Percentiles rank a stretch among this genome's conserved stretches.
Evolutionary conservation across 192 early-diverging fungal genomes (phyloP).

Genomic region (Gryganskiella cystojenkinii): DNA sequence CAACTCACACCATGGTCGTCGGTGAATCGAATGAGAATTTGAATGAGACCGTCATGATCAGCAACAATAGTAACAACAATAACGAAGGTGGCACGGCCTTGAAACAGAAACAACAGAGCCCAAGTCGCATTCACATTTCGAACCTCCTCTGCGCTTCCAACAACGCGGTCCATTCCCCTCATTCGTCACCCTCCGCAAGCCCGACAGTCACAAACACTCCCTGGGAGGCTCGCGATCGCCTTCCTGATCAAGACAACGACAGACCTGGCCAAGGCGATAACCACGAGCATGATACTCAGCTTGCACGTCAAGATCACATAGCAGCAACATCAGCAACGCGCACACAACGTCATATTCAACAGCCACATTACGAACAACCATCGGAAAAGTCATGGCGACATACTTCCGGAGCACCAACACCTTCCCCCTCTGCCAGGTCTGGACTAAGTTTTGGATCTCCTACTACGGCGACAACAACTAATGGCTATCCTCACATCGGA

Average conservation of each 20-base stretch:
- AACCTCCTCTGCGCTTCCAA: conserved; percentile 39
- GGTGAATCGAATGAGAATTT: conserved; percentile 19
- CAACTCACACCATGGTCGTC: conserved; percentile 8
- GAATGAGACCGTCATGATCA: too few species aligned
- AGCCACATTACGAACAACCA: not conserved
- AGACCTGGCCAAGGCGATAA: not conserved
- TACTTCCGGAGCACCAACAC: too few species aligned
- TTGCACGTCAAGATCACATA: not conserved
- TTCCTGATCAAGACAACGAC: not conserved
- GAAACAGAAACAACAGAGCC: conserved; percentile 7
- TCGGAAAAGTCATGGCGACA: too few species aligned
- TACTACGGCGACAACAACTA: too few species aligned
- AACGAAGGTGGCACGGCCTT: not conserved
- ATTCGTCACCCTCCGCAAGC: conserved; percentile 13
- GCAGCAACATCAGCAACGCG: not conserved
- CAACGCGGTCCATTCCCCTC: conserved; percentile 6
- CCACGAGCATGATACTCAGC: not conserved
- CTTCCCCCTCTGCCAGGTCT: too few species aligned
- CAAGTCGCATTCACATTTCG: conserved; percentile 16
- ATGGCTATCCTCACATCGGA: too few species aligned
- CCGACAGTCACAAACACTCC: too few species aligned
- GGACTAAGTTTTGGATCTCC: too few species aligned
- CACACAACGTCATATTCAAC: not conserved
- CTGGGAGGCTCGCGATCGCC: not conserved
- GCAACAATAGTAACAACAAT: too few species aligned